Percentiles rank a stretch among this genome's conserved stretches.
These are phyloP conservation scores for Leccinum griseonigrum DNA, from an alignment of 1,284 basidiomycete species.

Conservation along the genomic window DNA sequence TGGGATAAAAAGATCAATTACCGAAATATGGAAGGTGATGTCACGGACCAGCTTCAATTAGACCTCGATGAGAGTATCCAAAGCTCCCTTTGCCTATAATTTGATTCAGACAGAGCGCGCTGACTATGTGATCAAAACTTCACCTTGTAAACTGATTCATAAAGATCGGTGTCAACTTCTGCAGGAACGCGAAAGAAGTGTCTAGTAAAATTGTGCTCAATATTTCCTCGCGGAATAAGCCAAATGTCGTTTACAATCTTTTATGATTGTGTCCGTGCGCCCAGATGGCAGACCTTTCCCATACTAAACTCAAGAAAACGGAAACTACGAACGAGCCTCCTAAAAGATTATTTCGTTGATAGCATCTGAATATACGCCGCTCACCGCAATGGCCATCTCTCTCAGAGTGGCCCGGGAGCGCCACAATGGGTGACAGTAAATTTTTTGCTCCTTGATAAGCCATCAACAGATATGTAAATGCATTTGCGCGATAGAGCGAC, in stretches of 20 bases:
- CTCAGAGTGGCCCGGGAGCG: too few species aligned
- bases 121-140: not conserved
- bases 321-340: conserved; percentile 36
- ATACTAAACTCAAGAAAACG: conserved; percentile 8
- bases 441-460: too few species aligned
- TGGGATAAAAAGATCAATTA: not conserved
- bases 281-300: conserved; percentile 15
- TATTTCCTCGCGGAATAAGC: not conserved
- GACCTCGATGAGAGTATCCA: conserved; percentile 36
- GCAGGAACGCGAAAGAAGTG: conserved; percentile 31
- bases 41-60: not conserved
- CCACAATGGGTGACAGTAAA: too few species aligned
- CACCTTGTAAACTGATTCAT: not conserved
- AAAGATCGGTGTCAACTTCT: conserved; percentile 14
- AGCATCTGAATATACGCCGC: conserved; percentile 40
- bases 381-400: too few species aligned
- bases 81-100: conserved; percentile 42
- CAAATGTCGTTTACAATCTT: not conserved
- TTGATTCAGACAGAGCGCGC: conserved; percentile 17
- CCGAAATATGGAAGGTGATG: not conserved
- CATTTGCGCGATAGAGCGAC: too few species aligned
- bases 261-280: not conserved
- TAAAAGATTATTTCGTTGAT: conserved; percentile 38
- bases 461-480: too few species aligned
- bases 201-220: conserved; percentile 21